These are phyloP conservation scores for Isatis tinctoria DNA, from an alignment of 345 rosid species.

Conservation along the genomic window DNA sequence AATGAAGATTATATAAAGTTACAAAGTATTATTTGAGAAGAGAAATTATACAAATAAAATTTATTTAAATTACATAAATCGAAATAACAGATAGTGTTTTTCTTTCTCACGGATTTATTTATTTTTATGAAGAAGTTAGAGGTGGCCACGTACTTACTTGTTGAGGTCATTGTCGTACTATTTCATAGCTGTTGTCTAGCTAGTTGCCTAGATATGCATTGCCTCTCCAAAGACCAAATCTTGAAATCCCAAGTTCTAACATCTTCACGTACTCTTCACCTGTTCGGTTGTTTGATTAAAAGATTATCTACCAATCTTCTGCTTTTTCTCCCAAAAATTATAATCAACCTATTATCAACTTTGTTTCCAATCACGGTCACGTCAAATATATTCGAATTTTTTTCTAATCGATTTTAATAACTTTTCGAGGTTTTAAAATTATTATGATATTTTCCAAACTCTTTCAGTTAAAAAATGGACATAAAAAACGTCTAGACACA, in stretches of 20 bases:
- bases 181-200: constrained; percentile 25
- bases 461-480: not conserved
- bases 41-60: too few species aligned
- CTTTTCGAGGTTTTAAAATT: not conserved
- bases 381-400: not conserved
- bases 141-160: constrained; percentile 16
- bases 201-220: constrained; percentile 19
- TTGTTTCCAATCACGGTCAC: not conserved
- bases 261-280: not conserved
- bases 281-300: not conserved
- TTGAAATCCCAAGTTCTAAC: constrained; percentile 11
- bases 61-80: too few species aligned
- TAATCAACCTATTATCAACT: not conserved
- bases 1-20: not conserved
- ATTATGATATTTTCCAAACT: not conserved
- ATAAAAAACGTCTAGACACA: not conserved
- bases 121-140: not conserved
- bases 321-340: not conserved
- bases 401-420: too few species aligned
- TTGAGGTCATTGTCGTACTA: constrained; percentile 14
- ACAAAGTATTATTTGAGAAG: not conserved
- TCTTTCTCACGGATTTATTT: not conserved
- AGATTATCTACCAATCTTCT: not conserved
- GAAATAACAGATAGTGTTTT: not conserved
- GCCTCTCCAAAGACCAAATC: constrained; percentile 10